These are phyloP conservation scores for Cladobotryum protrusum DNA, from an alignment of 2,329 filamentous ascomycete genomes.

Conservation along the genomic window DNA sequence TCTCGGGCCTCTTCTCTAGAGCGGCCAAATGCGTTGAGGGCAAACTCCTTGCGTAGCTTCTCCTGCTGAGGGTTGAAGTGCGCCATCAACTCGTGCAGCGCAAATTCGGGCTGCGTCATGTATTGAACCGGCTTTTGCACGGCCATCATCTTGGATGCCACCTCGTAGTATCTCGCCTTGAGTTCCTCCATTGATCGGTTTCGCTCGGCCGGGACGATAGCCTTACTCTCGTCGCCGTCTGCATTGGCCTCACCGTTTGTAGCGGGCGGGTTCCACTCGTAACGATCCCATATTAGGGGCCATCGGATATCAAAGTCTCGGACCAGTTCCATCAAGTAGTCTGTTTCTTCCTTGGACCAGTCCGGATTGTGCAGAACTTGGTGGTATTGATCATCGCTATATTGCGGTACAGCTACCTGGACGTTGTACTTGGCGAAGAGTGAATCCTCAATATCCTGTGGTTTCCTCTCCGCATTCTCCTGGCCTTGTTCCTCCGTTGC, in stretches of 20 bases:
- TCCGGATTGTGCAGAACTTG: slow-evolving; percentile 64
- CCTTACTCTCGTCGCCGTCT: slow-evolving; percentile 43
- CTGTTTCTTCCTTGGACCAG: slow-evolving; percentile 91
- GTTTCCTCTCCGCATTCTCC: slow-evolving; percentile 22
- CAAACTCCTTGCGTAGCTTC: slow-evolving; percentile 74
- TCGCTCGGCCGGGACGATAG: slow-evolving; percentile 47
- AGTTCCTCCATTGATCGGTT: slow-evolving; percentile 77
- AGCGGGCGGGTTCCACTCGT: slow-evolving; percentile 59
- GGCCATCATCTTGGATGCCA: slow-evolving; percentile 77
- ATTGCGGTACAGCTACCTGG: slow-evolving; percentile 68
- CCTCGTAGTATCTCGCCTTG: slow-evolving; percentile 83
- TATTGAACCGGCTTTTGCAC: slow-evolving; percentile 71
- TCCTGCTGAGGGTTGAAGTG: slow-evolving; percentile 82
- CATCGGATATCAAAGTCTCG: slow-evolving; percentile 81
- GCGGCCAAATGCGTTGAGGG: slow-evolving; percentile 69
- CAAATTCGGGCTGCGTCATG: slow-evolving; percentile 84
- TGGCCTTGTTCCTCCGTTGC: slow-evolving; percentile 25
- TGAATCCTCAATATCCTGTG: slow-evolving; percentile 46
- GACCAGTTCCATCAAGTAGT: slow-evolving; percentile 74
- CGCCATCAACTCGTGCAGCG: slow-evolving; percentile 74
- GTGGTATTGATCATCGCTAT: slow-evolving; percentile 83
- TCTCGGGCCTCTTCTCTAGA: slow-evolving; percentile 85
- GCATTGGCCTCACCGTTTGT: slow-evolving; percentile 39
- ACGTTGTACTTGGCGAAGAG: slow-evolving; percentile 85
- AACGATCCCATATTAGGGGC: slow-evolving; percentile 87